Conservation (phyloP, 1,284 basidiomycete genomes). For the Laetiporus sulphureus region DNA sequence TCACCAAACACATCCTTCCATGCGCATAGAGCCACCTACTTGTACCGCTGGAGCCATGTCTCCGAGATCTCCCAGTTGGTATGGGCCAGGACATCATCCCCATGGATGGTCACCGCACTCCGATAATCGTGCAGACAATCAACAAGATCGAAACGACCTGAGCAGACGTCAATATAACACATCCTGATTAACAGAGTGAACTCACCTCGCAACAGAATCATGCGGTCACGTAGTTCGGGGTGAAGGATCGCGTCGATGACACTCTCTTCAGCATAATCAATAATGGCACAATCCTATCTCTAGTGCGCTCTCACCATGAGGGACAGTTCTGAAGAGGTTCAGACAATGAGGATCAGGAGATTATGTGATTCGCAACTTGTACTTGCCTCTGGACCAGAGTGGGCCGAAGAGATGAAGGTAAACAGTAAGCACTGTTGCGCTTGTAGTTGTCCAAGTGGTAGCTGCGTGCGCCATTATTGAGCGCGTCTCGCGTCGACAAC, state of each 20-base stretch:
- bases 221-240: slow-evolving; percentile 81
- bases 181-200: slow-evolving; percentile 4
- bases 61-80: slow-evolving; percentile 86
- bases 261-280: slow-evolving; percentile 46
- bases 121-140: slow-evolving; percentile 72
- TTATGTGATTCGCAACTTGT: no score
- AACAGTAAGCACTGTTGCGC: slow-evolving; percentile 73
- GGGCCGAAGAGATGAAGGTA: slow-evolving; percentile 83
- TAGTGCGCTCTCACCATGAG: slow-evolving; percentile 52
- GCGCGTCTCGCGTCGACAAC: neutral
- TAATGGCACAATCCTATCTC: slow-evolving; percentile 3
- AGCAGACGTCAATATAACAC: slow-evolving; percentile 1
- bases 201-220: slow-evolving; percentile 79
- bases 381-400: slow-evolving; percentile 76
- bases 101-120: slow-evolving; percentile 65
- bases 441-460: slow-evolving; percentile 87
- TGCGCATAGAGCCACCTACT: slow-evolving; percentile 55
- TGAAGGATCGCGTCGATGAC: slow-evolving; percentile 86
- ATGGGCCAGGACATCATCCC: slow-evolving; percentile 84
- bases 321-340: slow-evolving; percentile 69
- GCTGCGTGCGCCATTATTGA: slow-evolving; percentile 22
- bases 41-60: slow-evolving; percentile 74
- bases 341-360: no score
- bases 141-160: slow-evolving; percentile 72
- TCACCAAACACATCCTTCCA: no score